A percentile compares a stretch with the other conserved stretches of the same genome.
Conservation (phyloP, 768 basidiomycete genomes). For the Russula foetens region DNA sequence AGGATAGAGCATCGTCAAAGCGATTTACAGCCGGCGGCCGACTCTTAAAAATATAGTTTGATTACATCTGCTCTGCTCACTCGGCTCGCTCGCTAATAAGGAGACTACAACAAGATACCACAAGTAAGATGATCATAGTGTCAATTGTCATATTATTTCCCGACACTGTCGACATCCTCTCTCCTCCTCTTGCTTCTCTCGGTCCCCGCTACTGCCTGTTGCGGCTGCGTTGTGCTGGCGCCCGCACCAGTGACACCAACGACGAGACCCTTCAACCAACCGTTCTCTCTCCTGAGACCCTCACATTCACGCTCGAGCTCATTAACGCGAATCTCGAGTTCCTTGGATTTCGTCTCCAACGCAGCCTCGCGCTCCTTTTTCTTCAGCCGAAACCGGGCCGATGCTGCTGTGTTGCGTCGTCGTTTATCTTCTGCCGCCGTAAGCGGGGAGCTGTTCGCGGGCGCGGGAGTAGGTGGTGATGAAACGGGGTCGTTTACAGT, state of each 20-base stretch:
- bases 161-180: slow-evolving; percentile 12
- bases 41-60: background rate
- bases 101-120: background rate
- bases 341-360: slow-evolving; percentile 76
- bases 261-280: slow-evolving; percentile 86
- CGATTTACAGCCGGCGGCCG: background rate
- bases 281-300: slow-evolving; percentile 78
- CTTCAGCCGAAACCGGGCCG: slow-evolving; percentile 88
- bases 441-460: slow-evolving; percentile 24
- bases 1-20: slow-evolving; percentile 6
- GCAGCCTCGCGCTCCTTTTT: slow-evolving; percentile 95
- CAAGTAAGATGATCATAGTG: background rate
- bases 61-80: background rate
- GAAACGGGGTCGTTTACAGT: slow-evolving; percentile 26
- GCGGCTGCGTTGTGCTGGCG: slow-evolving; percentile 36
- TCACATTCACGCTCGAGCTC: slow-evolving; percentile 92
- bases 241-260: slow-evolving; percentile 78
- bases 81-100: background rate
- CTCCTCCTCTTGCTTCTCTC: slow-evolving; percentile 21
- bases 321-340: slow-evolving; percentile 67
- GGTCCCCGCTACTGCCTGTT: background rate
- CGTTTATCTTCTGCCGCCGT: slow-evolving; percentile 81
- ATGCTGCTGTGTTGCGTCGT: slow-evolving; percentile 88
- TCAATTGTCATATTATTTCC: background rate
- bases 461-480: slow-evolving; percentile 15